phyloP scores from a whole-genome alignment of 1,284 basidiomycete genomes.

The Malassezia slooffiae region DNA sequence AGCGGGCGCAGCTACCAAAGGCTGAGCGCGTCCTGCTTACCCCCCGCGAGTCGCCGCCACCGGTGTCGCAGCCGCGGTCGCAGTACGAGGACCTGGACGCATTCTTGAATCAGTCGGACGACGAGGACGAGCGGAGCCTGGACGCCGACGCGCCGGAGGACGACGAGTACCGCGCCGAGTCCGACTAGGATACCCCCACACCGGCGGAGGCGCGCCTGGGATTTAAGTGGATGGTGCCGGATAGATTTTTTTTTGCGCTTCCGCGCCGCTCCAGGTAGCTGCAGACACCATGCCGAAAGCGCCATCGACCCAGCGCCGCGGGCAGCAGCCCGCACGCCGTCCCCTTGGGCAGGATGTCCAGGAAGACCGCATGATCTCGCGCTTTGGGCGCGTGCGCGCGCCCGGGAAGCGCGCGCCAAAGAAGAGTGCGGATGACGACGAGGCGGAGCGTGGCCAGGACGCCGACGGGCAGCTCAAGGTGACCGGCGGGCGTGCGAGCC shows the following conservation, averaged over 20 bases:
- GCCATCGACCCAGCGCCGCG: constrained; percentile 12
- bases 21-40: constrained; percentile 9
- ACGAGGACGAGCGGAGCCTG: constrained; percentile 19
- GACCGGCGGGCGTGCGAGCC: constrained; percentile 26
- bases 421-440: not conserved
- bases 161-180: constrained; percentile 16
- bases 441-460: not conserved
- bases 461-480: constrained; percentile 17
- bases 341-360: constrained; percentile 13
- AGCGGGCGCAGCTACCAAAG: not conserved
- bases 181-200: no score
- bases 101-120: constrained; percentile 33
- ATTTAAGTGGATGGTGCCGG: no score
- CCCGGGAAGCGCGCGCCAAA: constrained; percentile 2
- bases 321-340: constrained; percentile 5
- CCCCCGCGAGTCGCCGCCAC: constrained; percentile 11
- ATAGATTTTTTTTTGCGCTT: no score
- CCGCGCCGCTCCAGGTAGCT: no score
- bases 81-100: constrained; percentile 38
- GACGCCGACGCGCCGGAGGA: constrained; percentile 31
- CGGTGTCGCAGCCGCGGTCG: not conserved
- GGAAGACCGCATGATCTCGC: constrained; percentile 11
- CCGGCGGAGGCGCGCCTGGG: no score
- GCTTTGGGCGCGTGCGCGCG: constrained; percentile 14
- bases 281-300: constrained; percentile 18